These are phyloP conservation scores for Lecanoromycetidae sp. DNA, from an alignment of 2,329 filamentous ascomycete species.

Conservation along the genomic window DNA sequence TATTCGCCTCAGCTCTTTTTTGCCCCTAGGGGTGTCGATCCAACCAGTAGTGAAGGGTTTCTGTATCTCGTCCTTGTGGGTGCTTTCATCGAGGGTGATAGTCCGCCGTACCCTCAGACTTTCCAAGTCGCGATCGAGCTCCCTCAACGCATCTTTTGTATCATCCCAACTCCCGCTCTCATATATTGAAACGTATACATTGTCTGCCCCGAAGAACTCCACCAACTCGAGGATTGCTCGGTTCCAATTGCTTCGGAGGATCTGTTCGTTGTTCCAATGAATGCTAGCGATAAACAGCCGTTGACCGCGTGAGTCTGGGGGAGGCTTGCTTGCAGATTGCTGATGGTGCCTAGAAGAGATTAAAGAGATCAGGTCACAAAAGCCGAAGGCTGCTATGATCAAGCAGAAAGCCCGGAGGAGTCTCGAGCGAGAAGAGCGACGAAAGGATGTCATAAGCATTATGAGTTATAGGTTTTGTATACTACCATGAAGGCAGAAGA, in stretches of 20 bases:
- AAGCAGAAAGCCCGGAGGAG: constrained; percentile 9
- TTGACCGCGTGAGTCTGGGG: constrained; percentile 5
- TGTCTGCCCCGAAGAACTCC: constrained; percentile 41
- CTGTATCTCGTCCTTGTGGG: constrained; percentile 39
- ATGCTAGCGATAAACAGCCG: constrained; percentile 50
- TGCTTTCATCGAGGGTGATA: constrained; percentile 41
- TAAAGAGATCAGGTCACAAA: constrained; percentile 6
- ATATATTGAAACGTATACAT: constrained; percentile 49
- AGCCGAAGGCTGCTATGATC: constrained; percentile 1
- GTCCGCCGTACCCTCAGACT: constrained; percentile 37
- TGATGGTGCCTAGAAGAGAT: background rate
- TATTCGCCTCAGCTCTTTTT: constrained; percentile 50
- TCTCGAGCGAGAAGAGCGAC: constrained; percentile 10
- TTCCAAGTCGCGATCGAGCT: constrained; percentile 41
- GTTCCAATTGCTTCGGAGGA: constrained; percentile 47
- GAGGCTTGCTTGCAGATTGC: background rate
- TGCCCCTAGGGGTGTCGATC: constrained; percentile 22
- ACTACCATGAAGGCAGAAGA: too few relatives aligned
- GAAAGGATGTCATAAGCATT: constrained; percentile 11
- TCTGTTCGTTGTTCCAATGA: constrained; percentile 47
- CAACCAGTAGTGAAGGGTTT: constrained; percentile 22
- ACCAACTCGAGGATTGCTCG: constrained; percentile 42
- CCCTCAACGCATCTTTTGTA: constrained; percentile 43
- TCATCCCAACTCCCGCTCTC: constrained; percentile 53
- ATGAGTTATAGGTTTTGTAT: background rate